Percentiles rank a stretch among this genome's conserved stretches.
Conservation (phyloP, 176 grass and related monocot genomes). For the Triticum turgidum region DNA sequence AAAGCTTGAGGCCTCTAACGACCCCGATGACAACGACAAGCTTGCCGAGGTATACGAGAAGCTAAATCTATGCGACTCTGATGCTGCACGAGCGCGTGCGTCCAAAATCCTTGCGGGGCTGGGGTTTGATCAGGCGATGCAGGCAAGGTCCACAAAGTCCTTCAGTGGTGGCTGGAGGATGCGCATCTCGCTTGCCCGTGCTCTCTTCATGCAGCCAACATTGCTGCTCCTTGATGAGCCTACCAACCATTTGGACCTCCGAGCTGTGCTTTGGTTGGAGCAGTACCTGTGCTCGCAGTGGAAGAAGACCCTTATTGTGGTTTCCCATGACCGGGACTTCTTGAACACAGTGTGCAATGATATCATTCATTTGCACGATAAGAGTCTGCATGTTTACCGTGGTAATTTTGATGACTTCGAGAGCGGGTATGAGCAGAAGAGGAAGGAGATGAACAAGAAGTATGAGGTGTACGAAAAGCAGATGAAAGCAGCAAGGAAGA, state of each 20-base stretch:
- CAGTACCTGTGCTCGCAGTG: slow-evolving; percentile 88
- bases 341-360: slow-evolving; percentile 93
- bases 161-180: slow-evolving; percentile 99
- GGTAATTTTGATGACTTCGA: slow-evolving; percentile 95
- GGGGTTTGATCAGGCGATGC: slow-evolving; percentile 85
- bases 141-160: slow-evolving; percentile 70
- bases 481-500: slow-evolving; percentile 84
- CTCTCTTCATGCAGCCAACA: slow-evolving; percentile 97
- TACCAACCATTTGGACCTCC: slow-evolving; percentile 91
- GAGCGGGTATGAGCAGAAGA: slow-evolving; percentile 92
- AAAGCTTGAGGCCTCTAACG: slow-evolving; percentile 54
- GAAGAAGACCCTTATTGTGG: slow-evolving; percentile 93
- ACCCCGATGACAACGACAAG: slow-evolving; percentile 48
- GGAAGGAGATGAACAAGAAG: slow-evolving; percentile 89
- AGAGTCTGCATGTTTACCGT: slow-evolving; percentile 79
- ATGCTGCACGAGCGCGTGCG: slow-evolving; percentile 61
- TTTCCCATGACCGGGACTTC: slow-evolving; percentile 91
- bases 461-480: slow-evolving; percentile 85
- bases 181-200: slow-evolving; percentile 91
- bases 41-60: slow-evolving; percentile 79
- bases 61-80: slow-evolving; percentile 72
- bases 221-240: slow-evolving; percentile 88
- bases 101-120: slow-evolving; percentile 88
- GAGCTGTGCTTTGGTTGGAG: slow-evolving; percentile 94
- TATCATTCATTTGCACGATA: slow-evolving; percentile 85